Percentiles rank a stretch among this genome's conserved stretches.
Evolutionary conservation across 2,329 filamentous ascomycete species (phyloP).

Genomic region (Penicillium sp.): DNA sequence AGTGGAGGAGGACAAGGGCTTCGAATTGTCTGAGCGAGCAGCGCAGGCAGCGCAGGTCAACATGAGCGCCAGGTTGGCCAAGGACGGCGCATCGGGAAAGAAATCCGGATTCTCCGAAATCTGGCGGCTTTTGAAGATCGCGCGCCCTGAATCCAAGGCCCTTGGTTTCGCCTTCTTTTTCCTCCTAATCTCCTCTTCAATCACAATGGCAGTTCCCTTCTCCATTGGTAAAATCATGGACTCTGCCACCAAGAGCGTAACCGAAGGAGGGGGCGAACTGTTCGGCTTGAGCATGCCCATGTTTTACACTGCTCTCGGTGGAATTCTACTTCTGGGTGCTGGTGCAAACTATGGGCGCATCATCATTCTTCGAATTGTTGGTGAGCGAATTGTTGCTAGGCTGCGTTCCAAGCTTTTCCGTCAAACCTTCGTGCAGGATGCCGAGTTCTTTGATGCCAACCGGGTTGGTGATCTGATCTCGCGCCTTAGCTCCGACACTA

Average conservation of each 20-base stretch:
- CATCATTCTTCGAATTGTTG: conserved; percentile 83
- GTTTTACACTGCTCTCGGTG: conserved; percentile 74
- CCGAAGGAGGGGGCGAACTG: conserved; percentile 56
- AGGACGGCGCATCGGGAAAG: conserved; percentile 55
- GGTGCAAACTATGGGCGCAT: conserved; percentile 89
- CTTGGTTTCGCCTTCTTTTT: conserved; percentile 72
- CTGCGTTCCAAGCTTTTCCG: conserved; percentile 83
- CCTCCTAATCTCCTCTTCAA: conserved; percentile 76
- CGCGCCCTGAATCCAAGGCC: conserved; percentile 70
- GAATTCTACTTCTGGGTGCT: conserved; percentile 72
- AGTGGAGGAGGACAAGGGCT: conserved; percentile 52
- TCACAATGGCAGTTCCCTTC: conserved; percentile 94
- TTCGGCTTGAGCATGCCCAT: conserved; percentile 78
- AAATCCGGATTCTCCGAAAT: conserved; percentile 64
- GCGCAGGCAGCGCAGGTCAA: conserved; percentile 81
- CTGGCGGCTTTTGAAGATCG: conserved; percentile 79
- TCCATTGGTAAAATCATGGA: conserved; percentile 94
- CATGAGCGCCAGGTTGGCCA: conserved; percentile 74
- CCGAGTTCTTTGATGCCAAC: conserved; percentile 98
- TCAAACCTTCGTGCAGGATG: conserved; percentile 90
- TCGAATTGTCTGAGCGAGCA: conserved; percentile 71
- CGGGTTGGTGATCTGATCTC: conserved; percentile 93
- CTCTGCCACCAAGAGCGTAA: conserved; percentile 65
- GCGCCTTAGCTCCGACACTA: conserved; percentile 85
- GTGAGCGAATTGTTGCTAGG: conserved; percentile 84